A percentile compares a stretch with the other conserved stretches of the same genome.
These are phyloP conservation scores for Mortierella sp. DNA, from an alignment of 371 early-diverging fungal genomes.

Conservation along the genomic window DNA sequence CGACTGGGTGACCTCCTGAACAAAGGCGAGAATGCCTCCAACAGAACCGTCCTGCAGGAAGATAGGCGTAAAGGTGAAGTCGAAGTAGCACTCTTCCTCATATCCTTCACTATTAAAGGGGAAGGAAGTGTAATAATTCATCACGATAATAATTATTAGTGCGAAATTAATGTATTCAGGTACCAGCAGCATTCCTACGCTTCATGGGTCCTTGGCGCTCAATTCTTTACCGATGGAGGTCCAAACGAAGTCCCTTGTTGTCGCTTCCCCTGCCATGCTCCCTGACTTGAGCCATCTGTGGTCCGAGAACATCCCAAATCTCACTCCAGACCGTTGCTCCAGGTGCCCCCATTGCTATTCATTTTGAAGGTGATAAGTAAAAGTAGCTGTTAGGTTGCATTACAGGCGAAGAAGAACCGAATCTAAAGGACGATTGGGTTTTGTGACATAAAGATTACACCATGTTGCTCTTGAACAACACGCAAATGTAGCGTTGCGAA, in stretches of 20 bases:
- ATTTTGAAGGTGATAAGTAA: background rate
- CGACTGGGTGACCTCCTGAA: slow-evolving; percentile 42
- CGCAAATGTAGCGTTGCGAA: background rate
- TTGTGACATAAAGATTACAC: background rate
- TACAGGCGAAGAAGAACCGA: background rate
- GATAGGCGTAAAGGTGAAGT: slow-evolving; percentile 49
- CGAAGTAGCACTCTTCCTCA: slow-evolving; percentile 54
- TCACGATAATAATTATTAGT: background rate
- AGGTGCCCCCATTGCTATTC: slow-evolving; percentile 37
- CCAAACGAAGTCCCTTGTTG: slow-evolving; percentile 41
- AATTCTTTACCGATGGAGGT: slow-evolving; percentile 37
- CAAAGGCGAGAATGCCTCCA: slow-evolving; percentile 39
- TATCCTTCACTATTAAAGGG: slow-evolving; percentile 38
- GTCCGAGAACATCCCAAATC: slow-evolving; percentile 37
- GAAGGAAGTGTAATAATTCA: background rate
- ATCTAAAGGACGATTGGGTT: background rate
- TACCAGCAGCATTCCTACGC: background rate
- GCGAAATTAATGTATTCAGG: background rate
- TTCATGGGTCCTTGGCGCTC: background rate
- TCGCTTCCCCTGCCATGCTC: slow-evolving; percentile 27
- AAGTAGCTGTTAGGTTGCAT: background rate
- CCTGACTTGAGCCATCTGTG: slow-evolving; percentile 29
- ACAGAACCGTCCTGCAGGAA: slow-evolving; percentile 36
- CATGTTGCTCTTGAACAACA: background rate
- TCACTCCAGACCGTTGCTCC: slow-evolving; percentile 43